Percentiles rank a stretch among this genome's conserved stretches.
phyloP scores from a whole-genome alignment of 2,329 filamentous ascomycete genomes.

The Neodidymelliopsis sp. region DNA sequence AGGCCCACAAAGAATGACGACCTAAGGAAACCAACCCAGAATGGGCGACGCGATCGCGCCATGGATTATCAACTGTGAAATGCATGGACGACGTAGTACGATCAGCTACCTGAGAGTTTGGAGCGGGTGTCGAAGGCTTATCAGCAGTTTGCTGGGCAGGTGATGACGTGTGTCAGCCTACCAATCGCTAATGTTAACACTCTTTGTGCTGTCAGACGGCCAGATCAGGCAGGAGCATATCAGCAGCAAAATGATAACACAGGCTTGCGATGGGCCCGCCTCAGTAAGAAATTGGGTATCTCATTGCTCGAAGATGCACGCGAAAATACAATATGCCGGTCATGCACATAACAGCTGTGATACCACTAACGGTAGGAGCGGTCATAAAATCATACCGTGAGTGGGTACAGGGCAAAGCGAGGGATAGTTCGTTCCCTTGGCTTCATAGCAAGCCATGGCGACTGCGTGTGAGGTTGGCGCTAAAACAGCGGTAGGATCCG shows the following conservation, averaged over 20 bases:
- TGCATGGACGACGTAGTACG: background rate
- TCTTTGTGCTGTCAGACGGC: background rate
- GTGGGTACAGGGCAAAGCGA: too few species aligned
- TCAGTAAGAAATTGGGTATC: slow-evolving; percentile 14
- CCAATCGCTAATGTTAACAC: background rate
- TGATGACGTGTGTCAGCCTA: background rate
- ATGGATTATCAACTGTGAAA: slow-evolving; percentile 9
- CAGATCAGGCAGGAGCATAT: too few species aligned
- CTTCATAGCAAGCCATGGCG: too few species aligned
- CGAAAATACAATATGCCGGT: slow-evolving; percentile 1
- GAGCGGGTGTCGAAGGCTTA: too few species aligned
- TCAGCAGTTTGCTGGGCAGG: background rate
- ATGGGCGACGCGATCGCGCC: slow-evolving; percentile 1
- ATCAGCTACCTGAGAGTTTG: background rate
- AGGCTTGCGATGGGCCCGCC: too few species aligned
- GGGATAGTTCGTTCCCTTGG: too few species aligned
- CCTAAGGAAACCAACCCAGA: slow-evolving; percentile 4
- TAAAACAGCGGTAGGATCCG: background rate
- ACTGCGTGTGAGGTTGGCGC: too few species aligned
- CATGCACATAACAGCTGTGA: background rate
- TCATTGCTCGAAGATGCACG: slow-evolving; percentile 6
- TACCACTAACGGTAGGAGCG: too few species aligned
- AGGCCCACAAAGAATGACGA: slow-evolving; percentile 12
- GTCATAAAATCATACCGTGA: too few species aligned
- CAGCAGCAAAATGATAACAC: too few species aligned